Conservation (phyloP, 108 stramenopile species). For the Pseudonitzschia pungens region DNA sequence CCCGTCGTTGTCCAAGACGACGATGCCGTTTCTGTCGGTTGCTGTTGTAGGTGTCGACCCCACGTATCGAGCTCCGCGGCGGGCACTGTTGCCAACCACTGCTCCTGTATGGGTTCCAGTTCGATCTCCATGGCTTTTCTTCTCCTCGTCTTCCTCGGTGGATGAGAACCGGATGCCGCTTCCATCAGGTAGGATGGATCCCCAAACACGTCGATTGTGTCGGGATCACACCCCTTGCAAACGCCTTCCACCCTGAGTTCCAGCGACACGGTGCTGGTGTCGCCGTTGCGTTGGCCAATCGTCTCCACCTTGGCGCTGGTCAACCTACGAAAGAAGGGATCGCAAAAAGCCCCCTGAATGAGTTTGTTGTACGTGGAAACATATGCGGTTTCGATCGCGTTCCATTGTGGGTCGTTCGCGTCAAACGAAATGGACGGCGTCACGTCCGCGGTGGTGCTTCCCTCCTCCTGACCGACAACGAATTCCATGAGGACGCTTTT, state of each 20-base stretch:
- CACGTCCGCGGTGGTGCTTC: too few species aligned
- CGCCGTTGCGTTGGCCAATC: not conserved
- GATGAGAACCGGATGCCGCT: not conserved
- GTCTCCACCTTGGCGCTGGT: not conserved
- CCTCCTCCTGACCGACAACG: too few species aligned
- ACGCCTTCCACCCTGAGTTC: conserved; percentile 1
- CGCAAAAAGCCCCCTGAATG: conserved; percentile 4
- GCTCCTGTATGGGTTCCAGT: not conserved
- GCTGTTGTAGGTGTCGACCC: not conserved
- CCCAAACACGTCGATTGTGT: conserved; percentile 3
- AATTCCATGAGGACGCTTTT: not conserved
- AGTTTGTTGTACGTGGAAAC: conserved; percentile 23
- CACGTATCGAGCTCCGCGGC: not conserved
- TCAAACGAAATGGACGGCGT: too few species aligned
- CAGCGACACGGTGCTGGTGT: not conserved
- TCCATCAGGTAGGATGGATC: not conserved
- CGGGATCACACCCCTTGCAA: not conserved
- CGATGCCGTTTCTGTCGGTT: not conserved
- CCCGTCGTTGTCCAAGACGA: not conserved
- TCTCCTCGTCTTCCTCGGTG: not conserved
- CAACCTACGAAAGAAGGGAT: conserved; percentile 17
- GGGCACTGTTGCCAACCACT: not conserved
- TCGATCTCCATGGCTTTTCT: not conserved
- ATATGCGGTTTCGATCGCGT: conserved; percentile 4
- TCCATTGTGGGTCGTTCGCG: not conserved